phyloP scores from a whole-genome alignment of 2,329 filamentous ascomycete species.

The Fusarium concolor region DNA sequence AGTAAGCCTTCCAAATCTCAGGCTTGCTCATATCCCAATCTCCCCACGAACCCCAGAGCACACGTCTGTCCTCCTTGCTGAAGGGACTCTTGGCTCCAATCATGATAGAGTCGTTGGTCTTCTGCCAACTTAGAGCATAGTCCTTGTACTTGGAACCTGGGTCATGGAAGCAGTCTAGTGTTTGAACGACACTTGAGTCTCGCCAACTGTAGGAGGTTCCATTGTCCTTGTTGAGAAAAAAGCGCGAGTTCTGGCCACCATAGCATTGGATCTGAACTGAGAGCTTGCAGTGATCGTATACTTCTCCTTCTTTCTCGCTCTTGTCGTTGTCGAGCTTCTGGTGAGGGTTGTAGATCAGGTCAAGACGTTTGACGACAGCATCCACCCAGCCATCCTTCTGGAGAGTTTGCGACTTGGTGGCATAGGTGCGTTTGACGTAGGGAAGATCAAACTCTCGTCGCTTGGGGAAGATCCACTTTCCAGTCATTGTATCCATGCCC shows the following conservation, averaged over 20 bases:
- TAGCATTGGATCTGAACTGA: constrained; percentile 59
- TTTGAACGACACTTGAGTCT: constrained; percentile 55
- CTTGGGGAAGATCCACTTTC: constrained; percentile 60
- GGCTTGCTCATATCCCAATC: constrained; percentile 50
- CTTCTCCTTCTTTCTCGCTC: constrained; percentile 23
- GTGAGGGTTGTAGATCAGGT: constrained; percentile 36
- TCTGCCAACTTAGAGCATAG: constrained; percentile 57
- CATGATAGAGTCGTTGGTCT: constrained; percentile 53
- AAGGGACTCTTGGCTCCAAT: constrained; percentile 50
- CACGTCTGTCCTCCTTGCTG: constrained; percentile 52
- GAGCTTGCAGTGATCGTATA: constrained; percentile 55
- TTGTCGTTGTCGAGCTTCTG: constrained; percentile 18
- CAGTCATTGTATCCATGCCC: constrained; percentile 59
- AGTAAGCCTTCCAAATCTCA: constrained; percentile 51
- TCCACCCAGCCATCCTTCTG: constrained; percentile 54
- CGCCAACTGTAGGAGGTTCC: constrained; percentile 62
- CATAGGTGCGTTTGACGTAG: constrained; percentile 60
- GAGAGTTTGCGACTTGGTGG: constrained; percentile 57
- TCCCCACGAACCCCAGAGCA: constrained; percentile 56
- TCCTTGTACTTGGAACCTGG: constrained; percentile 42
- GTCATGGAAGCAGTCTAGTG: constrained; percentile 59
- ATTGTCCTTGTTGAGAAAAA: constrained; percentile 55
- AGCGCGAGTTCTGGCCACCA: constrained; percentile 58
- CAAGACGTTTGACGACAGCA: constrained; percentile 22
- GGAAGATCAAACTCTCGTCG: constrained; percentile 61